Conservation (phyloP, 2,329 filamentous ascomycete genomes). For the Colletotrichum liaoningense region DNA sequence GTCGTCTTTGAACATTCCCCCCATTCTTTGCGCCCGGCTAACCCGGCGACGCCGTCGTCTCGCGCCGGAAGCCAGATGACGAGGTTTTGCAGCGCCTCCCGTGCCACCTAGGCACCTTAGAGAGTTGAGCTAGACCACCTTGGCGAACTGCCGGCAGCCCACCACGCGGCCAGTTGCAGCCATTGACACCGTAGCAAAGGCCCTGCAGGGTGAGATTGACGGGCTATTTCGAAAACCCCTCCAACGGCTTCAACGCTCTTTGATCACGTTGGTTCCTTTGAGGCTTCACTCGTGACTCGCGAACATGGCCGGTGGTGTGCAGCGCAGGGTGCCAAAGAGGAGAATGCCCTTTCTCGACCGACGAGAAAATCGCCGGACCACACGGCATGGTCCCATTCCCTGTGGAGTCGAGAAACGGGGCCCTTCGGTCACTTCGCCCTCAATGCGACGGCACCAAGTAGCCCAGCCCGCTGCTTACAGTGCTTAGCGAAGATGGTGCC, state of each 20-base stretch:
- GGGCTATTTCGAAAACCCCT: neutral
- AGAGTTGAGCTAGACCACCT: neutral
- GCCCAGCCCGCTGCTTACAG: neutral
- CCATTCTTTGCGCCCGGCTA: neutral
- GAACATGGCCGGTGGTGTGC: neutral
- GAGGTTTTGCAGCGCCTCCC: neutral
- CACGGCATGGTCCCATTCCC: neutral
- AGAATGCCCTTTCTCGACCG: neutral
- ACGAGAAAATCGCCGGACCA: neutral
- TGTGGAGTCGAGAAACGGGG: slow-evolving; percentile 2
- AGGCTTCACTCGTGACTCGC: neutral
- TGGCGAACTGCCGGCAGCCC: slow-evolving; percentile 28
- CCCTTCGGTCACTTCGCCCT: neutral
- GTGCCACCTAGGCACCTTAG: slow-evolving; percentile 22
- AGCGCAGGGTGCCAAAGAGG: neutral
- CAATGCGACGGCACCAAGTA: neutral
- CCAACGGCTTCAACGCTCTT: neutral
- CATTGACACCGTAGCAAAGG: neutral
- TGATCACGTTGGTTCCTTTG: neutral
- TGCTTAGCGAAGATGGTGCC: slow-evolving; percentile 1
- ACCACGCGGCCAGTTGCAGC: neutral
- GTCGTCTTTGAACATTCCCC: too few species aligned
- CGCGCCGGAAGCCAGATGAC: neutral
- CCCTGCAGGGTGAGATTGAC: neutral
- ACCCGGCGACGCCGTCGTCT: neutral